These are phyloP conservation scores for Fusarium burgessii DNA, from an alignment of 2,329 filamentous ascomycete species.

Conservation along the genomic window DNA sequence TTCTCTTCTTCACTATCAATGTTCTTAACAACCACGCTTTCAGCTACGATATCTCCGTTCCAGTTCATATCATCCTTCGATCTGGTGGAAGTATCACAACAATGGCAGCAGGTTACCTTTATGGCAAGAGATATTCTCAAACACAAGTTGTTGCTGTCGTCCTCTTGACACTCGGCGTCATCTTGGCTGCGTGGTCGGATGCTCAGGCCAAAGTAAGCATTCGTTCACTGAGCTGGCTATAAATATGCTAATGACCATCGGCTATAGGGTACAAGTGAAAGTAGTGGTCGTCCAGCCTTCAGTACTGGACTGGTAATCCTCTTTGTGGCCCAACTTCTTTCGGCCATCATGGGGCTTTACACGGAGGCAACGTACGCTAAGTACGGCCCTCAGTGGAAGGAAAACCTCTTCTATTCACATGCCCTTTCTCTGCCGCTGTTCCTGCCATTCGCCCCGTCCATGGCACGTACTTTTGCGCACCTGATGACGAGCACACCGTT, in stretches of 20 bases:
- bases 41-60: conserved; percentile 95
- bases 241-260: conserved; percentile 1
- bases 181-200: conserved; percentile 91
- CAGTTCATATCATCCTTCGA: conserved; percentile 94
- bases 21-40: conserved; percentile 98
- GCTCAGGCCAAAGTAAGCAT: conserved; percentile 80
- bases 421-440: conserved; percentile 82
- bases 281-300: conserved; percentile 48
- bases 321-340: conserved; percentile 88
- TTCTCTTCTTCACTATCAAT: conserved; percentile 93
- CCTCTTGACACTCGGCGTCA: conserved; percentile 86
- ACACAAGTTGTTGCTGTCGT: conserved; percentile 85
- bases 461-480: conserved; percentile 72
- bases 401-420: conserved; percentile 95
- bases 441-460: conserved; percentile 74
- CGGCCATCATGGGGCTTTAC: conserved; percentile 94
- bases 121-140: conserved; percentile 84
- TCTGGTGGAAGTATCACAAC: conserved; percentile 97
- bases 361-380: conserved; percentile 89
- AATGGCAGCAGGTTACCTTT: conserved; percentile 88
- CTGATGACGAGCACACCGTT: conserved; percentile 74
- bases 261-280: conserved; percentile 34
- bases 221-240: background rate
- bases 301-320: conserved; percentile 81
- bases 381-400: conserved; percentile 92